Evolutionary conservation across 108 stramenopile genomes (phyloP).

Genomic region (Aurantiochytrium sp.): DNA sequence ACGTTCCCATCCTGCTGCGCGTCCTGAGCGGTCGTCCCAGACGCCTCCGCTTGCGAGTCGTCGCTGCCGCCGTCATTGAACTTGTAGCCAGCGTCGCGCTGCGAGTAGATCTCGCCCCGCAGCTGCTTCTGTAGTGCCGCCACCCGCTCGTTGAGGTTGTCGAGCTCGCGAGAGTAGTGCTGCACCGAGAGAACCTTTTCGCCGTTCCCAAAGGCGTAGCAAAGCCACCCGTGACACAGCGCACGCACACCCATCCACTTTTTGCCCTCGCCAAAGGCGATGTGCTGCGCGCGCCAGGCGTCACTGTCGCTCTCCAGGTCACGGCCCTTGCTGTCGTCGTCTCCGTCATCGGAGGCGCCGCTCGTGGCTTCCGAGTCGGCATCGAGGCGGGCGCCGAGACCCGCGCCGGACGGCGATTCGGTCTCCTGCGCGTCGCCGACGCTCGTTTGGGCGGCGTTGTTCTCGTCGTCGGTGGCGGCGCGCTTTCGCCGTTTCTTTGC

Average conservation of each 20-base stretch:
- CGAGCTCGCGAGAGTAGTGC: neutral
- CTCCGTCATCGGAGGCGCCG: no score
- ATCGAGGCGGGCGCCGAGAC: no score
- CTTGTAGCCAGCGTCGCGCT: neutral
- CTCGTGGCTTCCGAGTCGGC: no score
- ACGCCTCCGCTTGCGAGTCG: no score
- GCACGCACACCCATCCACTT: neutral
- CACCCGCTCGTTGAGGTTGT: neutral
- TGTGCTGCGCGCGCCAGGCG: neutral
- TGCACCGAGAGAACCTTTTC: constrained; percentile 5
- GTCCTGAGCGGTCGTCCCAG: no score
- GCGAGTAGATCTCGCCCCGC: neutral
- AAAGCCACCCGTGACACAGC: neutral
- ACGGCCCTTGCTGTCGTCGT: no score
- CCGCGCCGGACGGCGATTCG: no score
- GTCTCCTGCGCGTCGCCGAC: no score
- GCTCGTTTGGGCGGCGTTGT: no score
- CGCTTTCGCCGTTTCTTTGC: no score
- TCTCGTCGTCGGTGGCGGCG: no score
- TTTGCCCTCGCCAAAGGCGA: neutral
- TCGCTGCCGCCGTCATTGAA: no score
- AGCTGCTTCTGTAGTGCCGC: neutral
- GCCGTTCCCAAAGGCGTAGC: neutral
- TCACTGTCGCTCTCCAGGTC: neutral
- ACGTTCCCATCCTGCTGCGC: neutral